Conservation (phyloP, 1,284 basidiomycete species). For the Cerioporus squamosus region DNA sequence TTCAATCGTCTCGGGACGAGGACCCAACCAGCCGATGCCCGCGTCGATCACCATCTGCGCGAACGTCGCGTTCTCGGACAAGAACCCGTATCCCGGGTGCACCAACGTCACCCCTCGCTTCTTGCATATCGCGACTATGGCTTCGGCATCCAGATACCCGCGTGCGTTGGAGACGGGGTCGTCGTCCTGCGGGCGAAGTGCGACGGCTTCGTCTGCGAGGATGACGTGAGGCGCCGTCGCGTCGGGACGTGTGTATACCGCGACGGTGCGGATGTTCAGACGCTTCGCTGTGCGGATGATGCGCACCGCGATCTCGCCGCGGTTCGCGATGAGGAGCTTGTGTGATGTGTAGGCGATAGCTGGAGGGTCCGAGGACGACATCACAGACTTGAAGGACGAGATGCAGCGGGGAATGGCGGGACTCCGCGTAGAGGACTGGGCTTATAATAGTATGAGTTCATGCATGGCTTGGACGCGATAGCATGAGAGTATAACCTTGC, state of each 20-base stretch:
- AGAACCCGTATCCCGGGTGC: slow-evolving; percentile 72
- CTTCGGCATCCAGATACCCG: slow-evolving; percentile 47
- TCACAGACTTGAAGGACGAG: no score
- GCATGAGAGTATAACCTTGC: not conserved
- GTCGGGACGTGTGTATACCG: slow-evolving; percentile 60
- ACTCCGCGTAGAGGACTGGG: no score
- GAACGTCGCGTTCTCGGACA: slow-evolving; percentile 68
- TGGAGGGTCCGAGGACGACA: not conserved
- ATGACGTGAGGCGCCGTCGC: slow-evolving; percentile 57
- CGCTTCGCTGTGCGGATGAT: slow-evolving; percentile 57
- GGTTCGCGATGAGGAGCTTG: slow-evolving; percentile 52
- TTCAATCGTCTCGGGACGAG: slow-evolving; percentile 54
- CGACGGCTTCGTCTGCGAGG: slow-evolving; percentile 52
- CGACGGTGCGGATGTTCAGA: slow-evolving; percentile 51
- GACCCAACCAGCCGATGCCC: slow-evolving; percentile 67
- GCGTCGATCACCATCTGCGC: slow-evolving; percentile 48
- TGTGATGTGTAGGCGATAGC: slow-evolving; percentile 23
- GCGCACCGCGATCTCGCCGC: slow-evolving; percentile 59
- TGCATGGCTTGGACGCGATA: slow-evolving; percentile 1
- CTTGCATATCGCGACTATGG: slow-evolving; percentile 50
- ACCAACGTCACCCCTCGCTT: slow-evolving; percentile 55
- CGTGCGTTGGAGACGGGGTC: slow-evolving; percentile 28
- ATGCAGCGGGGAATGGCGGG: not conserved
- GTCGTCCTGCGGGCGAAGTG: slow-evolving; percentile 34
- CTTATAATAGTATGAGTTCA: no score